phyloP scores from a whole-genome alignment of 768 basidiomycete genomes.

The Boletus rubropictus region DNA sequence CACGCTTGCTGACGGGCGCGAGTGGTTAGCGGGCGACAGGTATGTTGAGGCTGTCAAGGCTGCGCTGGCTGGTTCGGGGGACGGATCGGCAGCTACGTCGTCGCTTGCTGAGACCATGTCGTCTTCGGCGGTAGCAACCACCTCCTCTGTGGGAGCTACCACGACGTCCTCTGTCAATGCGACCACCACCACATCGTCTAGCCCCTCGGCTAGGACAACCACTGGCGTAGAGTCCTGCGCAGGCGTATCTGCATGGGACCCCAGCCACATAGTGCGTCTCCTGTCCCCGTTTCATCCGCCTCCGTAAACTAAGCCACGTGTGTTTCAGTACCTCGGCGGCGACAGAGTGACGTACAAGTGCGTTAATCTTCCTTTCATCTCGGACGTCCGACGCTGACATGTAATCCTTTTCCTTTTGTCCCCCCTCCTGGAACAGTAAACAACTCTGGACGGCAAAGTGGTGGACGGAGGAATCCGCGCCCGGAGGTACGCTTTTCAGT shows the following conservation, averaged over 20 bases:
- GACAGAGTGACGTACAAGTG: conserved; percentile 38
- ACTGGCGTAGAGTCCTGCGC: conserved; percentile 33
- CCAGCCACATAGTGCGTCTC: conserved; percentile 34
- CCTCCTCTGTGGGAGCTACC: not conserved
- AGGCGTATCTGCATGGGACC: conserved; percentile 38
- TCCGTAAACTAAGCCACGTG: not conserved
- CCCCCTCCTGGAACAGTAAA: not conserved
- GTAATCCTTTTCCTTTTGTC: not conserved
- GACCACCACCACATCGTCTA: conserved; percentile 4
- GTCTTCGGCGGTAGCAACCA: not conserved
- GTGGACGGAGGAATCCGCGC: conserved; percentile 11
- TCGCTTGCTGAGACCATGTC: too few species aligned
- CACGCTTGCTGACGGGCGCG: not conserved
- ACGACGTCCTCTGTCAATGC: not conserved
- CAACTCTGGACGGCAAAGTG: conserved; percentile 13
- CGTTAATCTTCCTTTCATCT: conserved; percentile 3
- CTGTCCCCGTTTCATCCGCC: not conserved
- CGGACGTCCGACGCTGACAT: not conserved
- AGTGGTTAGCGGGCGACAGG: conserved; percentile 35
- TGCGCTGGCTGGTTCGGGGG: conserved; percentile 27
- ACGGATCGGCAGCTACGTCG: conserved; percentile 2
- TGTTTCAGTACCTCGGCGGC: conserved; percentile 40
- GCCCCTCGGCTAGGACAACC: conserved; percentile 5
- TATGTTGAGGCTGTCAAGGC: conserved; percentile 40
- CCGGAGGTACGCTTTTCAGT: conserved; percentile 2